Evolutionary conservation across 2,329 filamentous ascomycete genomes (phyloP).

Genomic region (Rutstroemia sp.): DNA sequence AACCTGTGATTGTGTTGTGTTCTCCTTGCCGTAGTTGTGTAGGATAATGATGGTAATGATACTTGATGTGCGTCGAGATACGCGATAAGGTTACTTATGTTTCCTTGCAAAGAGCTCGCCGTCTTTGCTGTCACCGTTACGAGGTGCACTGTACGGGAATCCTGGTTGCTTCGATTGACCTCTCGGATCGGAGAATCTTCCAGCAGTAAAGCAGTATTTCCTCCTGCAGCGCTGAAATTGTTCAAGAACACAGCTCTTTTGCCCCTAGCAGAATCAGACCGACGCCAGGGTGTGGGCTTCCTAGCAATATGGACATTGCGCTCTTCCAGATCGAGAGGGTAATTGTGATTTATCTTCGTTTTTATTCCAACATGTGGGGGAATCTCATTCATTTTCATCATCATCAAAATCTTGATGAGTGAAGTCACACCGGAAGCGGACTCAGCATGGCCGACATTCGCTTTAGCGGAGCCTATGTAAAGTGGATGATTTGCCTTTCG

Average conservation of each 20-base stretch:
- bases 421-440: conserved; percentile 20
- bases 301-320: conserved; percentile 13
- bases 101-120: conserved; percentile 18
- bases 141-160: conserved; percentile 37
- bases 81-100: conserved; percentile 15
- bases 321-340: conserved; percentile 29
- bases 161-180: conserved; percentile 24
- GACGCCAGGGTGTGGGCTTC: conserved; percentile 17
- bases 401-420: conserved; percentile 21
- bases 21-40: conserved; percentile 36
- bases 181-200: conserved; percentile 27
- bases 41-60: conserved; percentile 22
- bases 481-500: conserved; percentile 7
- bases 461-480: conserved; percentile 18
- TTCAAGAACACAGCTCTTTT: conserved; percentile 35
- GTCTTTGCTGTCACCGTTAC: conserved; percentile 42
- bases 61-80: conserved; percentile 20
- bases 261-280: conserved; percentile 30
- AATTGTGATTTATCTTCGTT: conserved; percentile 14
- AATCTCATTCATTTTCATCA: conserved; percentile 15
- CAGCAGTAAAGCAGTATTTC: conserved; percentile 27
- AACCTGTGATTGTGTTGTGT: conserved; percentile 53
- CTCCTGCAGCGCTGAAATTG: conserved; percentile 21
- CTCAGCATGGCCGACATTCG: conserved; percentile 25
- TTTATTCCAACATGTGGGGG: conserved; percentile 16